A percentile compares a stretch with the other conserved stretches of the same genome.
Evolutionary conservation across 2,329 filamentous ascomycete genomes (phyloP).

Genomic region (Albifimbria verrucaria): DNA sequence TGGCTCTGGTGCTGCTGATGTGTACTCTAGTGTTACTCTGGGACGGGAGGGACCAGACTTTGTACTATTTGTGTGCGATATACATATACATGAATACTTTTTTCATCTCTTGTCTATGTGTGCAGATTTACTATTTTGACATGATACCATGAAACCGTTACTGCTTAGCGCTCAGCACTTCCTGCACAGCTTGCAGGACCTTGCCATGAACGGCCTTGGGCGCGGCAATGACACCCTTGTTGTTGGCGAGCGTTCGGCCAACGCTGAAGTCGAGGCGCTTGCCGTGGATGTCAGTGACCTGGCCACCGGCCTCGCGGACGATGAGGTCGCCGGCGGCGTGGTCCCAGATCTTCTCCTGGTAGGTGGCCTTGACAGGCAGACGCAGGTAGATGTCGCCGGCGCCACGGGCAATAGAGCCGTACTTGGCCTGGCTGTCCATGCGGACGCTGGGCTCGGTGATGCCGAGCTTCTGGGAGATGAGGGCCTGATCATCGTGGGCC

Average conservation of each 20-base stretch:
- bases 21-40: slow-evolving; percentile 3
- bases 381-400: slow-evolving; percentile 94
- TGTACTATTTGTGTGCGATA: neutral
- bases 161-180: slow-evolving; percentile 56
- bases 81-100: slow-evolving; percentile 4
- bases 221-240: slow-evolving; percentile 92
- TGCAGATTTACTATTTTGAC: slow-evolving; percentile 7
- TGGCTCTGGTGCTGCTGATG: too few species aligned
- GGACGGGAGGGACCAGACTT: neutral
- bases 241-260: slow-evolving; percentile 80
- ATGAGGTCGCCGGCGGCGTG: slow-evolving; percentile 94
- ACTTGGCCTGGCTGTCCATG: slow-evolving; percentile 98
- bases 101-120: too few species aligned
- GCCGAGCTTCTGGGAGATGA: slow-evolving; percentile 75
- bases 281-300: slow-evolving; percentile 86
- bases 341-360: slow-evolving; percentile 99
- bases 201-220: slow-evolving; percentile 70
- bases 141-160: slow-evolving; percentile 8
- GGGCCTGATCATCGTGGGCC: slow-evolving; percentile 80
- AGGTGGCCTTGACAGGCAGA: slow-evolving; percentile 78
- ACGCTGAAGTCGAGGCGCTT: slow-evolving; percentile 81
- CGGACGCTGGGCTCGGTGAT: slow-evolving; percentile 88
- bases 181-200: slow-evolving; percentile 79
- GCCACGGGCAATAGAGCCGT: slow-evolving; percentile 89
- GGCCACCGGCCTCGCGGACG: slow-evolving; percentile 87